Conservation (phyloP, 257 asterid genomes). For the Fraxinus americana region DNA sequence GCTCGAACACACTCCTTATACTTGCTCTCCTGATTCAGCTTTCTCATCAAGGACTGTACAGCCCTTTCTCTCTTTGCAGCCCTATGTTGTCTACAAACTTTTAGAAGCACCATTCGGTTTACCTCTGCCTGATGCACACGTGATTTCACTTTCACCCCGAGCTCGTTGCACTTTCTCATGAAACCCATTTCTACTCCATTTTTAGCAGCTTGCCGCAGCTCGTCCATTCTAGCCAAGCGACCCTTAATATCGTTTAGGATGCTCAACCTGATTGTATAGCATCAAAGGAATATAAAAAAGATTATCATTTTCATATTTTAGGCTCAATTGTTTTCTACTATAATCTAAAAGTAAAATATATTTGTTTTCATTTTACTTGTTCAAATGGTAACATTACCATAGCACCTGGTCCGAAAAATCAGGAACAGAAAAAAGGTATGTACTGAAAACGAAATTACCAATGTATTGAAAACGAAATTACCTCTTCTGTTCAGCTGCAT, state of each 20-base stretch:
- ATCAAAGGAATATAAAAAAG: background rate
- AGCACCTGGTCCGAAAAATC: background rate
- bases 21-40: slow-evolving; percentile 28
- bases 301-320: background rate
- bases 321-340: background rate
- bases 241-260: slow-evolving; percentile 33
- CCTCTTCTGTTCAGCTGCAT: slow-evolving; percentile 45
- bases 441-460: too few relatives aligned
- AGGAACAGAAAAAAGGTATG: background rate
- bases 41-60: slow-evolving; percentile 28
- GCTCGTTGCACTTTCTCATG: slow-evolving; percentile 27
- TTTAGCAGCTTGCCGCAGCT: slow-evolving; percentile 35
- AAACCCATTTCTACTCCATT: slow-evolving; percentile 31
- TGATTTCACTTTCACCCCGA: slow-evolving; percentile 30
- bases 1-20: slow-evolving; percentile 34
- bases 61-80: slow-evolving; percentile 34
- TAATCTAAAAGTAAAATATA: background rate
- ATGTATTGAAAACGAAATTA: background rate
- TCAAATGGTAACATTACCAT: background rate
- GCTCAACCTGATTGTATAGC: slow-evolving; percentile 32
- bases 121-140: slow-evolving; percentile 31
- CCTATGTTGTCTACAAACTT: slow-evolving; percentile 28
- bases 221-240: slow-evolving; percentile 37
- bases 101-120: slow-evolving; percentile 30
- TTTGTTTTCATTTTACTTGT: too few relatives aligned